These are phyloP conservation scores for Mycena rebaudengoi DNA, from an alignment of 768 basidiomycete genomes.

Conservation along the genomic window DNA sequence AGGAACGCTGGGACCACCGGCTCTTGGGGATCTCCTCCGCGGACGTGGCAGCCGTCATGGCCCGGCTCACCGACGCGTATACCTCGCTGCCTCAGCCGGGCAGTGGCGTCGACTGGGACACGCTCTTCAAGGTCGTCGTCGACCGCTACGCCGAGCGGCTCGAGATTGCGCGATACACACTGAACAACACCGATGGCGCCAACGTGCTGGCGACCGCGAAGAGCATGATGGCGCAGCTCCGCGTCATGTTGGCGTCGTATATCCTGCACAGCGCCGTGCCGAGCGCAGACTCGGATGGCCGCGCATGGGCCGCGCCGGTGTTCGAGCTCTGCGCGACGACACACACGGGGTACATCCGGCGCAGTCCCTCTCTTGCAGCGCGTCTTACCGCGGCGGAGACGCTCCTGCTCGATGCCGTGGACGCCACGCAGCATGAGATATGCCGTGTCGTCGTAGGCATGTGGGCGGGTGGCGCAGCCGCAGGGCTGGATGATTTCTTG, in stretches of 20 bases:
- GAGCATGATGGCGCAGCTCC: slow-evolving; percentile 37
- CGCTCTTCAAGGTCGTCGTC: slow-evolving; percentile 45
- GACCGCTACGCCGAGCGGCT: slow-evolving; percentile 54
- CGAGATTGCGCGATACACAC: slow-evolving; percentile 46
- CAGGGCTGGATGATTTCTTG: slow-evolving; percentile 24
- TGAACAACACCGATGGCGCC: slow-evolving; percentile 34
- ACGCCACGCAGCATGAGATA: slow-evolving; percentile 31
- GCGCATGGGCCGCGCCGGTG: slow-evolving; percentile 45
- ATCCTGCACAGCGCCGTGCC: slow-evolving; percentile 33
- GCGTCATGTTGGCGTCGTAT: slow-evolving; percentile 43
- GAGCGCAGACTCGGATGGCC: background rate
- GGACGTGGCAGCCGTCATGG: slow-evolving; percentile 35
- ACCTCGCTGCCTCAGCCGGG: slow-evolving; percentile 10
- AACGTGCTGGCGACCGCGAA: slow-evolving; percentile 22
- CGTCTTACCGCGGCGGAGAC: slow-evolving; percentile 26
- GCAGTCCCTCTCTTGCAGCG: slow-evolving; percentile 14
- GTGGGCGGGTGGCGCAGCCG: slow-evolving; percentile 29
- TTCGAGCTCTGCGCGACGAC: slow-evolving; percentile 43
- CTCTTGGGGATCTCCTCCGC: slow-evolving; percentile 38
- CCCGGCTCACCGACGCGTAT: slow-evolving; percentile 38
- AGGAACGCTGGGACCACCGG: slow-evolving; percentile 46
- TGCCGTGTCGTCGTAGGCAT: slow-evolving; percentile 26
- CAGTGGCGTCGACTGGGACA: slow-evolving; percentile 53
- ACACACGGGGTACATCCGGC: slow-evolving; percentile 38
- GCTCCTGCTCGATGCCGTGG: slow-evolving; percentile 26